Evolutionary conservation across 2,329 filamentous ascomycete genomes (phyloP), one percentile per base, ranked within the genome.

Genomic region (Fusarium multiceps): DNA sequence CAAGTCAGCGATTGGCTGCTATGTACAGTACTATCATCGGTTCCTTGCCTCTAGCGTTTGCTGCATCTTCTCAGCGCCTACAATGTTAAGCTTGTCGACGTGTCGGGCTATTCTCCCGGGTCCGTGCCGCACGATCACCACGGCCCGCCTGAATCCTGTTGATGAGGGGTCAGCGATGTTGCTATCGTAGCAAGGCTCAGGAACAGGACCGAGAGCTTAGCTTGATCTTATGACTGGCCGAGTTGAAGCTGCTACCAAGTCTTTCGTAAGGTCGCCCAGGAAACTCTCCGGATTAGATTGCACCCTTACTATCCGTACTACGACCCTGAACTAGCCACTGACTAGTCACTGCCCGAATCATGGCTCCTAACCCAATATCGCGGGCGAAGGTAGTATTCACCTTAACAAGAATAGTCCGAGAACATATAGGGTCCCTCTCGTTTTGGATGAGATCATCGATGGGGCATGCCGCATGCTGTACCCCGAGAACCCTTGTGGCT

Each of bases 101-200:
- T 21, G 20, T 55, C 34, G 23, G 42, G 30, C 43, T 32, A 54
- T 66, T 45, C 20, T 46, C 41, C 59, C 59, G 46, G 51, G 27
- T 27, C 55, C 50, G 45, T 47, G 69, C 72, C 72, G 37, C 61
- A 63, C 10, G 47, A 63, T 60, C 66, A 59, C 61, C 69, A 74
- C 61, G 72, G 67, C 67, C 72, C 72, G 72, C 48, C n/a, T 28
- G 47, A 55, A 67, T 66, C 56, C 60, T 57, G 34, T 50, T 37
- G 6, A 45, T 46, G 25, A 25, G 28, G 45, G 27, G 40, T 49
- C 16, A 23, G 41, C 54, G 11, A 28, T 28, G 47, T 25, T 54
- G n/a, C 51, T 47, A 48, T 56, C 46, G 14, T 18, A 21, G 30
- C 34, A 55, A 61, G 43, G 55, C 23, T 45, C 51, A 68, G 55